phyloP scores from a whole-genome alignment of 2,329 filamentous ascomycete genomes.

The Colletotrichum sp. region DNA sequence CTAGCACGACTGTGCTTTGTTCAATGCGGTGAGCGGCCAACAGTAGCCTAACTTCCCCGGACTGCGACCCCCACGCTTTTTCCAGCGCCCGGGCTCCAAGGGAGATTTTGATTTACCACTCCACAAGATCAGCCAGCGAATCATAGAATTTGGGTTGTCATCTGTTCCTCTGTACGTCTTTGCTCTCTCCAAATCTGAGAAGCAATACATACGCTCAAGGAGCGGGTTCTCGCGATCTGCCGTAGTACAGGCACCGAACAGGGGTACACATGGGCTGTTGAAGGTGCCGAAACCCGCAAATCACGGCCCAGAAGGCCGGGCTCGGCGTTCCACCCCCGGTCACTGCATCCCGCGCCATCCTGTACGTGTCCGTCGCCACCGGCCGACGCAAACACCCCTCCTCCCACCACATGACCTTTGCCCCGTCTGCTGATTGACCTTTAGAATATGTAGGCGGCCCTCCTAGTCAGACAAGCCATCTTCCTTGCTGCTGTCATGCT shows the following conservation, averaged over 20 bases:
- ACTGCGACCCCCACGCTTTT: not conserved
- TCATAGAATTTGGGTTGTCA: not conserved
- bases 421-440: not conserved
- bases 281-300: not conserved
- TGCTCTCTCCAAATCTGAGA: not conserved
- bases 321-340: not conserved
- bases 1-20: not conserved
- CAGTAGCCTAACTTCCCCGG: not conserved
- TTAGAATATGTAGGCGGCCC: not conserved
- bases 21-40: not conserved
- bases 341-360: not conserved
- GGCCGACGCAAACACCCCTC: not conserved
- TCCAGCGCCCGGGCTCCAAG: not conserved
- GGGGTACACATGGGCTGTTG: not conserved
- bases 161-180: not conserved
- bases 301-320: not conserved
- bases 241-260: not conserved
- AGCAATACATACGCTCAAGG: not conserved
- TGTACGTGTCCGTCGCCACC: not conserved
- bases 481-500: not conserved
- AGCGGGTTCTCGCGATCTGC: not conserved
- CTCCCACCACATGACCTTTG: not conserved
- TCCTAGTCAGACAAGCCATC: not conserved
- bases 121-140: not conserved
- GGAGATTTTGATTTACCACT: not conserved